phyloP scores from a whole-genome alignment of 352 stramenopile species.

The Elongisporangium anandrum region DNA sequence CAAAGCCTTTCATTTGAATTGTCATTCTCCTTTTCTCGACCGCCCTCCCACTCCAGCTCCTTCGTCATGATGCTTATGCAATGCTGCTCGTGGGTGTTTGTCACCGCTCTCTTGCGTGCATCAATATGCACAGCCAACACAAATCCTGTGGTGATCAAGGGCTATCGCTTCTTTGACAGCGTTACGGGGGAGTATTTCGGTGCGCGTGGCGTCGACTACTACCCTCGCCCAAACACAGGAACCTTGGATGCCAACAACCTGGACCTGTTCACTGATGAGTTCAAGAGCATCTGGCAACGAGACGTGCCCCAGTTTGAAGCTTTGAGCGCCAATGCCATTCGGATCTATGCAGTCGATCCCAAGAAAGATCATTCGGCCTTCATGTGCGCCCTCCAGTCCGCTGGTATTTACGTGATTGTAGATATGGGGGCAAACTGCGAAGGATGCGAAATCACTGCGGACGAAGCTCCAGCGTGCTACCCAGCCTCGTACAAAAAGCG shows the following conservation, averaged over 20 bases:
- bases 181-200: constrained; percentile 65
- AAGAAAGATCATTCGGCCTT: constrained; percentile 69
- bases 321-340: constrained; percentile 70
- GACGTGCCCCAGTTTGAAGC: constrained; percentile 67
- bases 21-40: constrained; percentile 1
- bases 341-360: constrained; percentile 80
- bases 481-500: constrained; percentile 61
- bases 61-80: constrained; percentile 6
- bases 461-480: constrained; percentile 50
- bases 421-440: constrained; percentile 60
- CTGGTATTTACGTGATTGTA: constrained; percentile 76
- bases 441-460: constrained; percentile 59
- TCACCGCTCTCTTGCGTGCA: not conserved
- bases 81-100: not conserved
- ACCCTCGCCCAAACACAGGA: constrained; percentile 80
- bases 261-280: constrained; percentile 78
- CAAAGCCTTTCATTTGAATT: too few species aligned
- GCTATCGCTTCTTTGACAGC: constrained; percentile 77
- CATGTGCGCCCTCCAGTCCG: constrained; percentile 75
- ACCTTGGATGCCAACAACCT: constrained; percentile 67
- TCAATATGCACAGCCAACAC: constrained; percentile 6
- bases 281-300: constrained; percentile 56
- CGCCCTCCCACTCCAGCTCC: not conserved
- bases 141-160: constrained; percentile 55
- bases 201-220: constrained; percentile 81